Evolutionary conservation across 495 filamentous ascomycete species (phyloP).

Genomic region (Penicillium daleae): DNA sequence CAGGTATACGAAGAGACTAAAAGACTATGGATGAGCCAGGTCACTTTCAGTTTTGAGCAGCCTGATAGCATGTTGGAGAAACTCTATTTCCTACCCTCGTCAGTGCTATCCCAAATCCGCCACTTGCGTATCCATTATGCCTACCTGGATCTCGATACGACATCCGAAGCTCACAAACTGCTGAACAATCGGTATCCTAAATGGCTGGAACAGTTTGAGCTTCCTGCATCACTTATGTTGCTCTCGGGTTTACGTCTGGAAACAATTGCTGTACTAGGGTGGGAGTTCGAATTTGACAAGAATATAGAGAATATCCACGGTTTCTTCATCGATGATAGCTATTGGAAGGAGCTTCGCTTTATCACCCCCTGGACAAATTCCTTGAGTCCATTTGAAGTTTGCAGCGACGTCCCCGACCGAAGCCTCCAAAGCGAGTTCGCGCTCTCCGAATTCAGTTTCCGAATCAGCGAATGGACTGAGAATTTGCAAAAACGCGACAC

Average conservation of each 20-base stretch:
- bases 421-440: background rate
- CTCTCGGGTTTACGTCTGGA: background rate
- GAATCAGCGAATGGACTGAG: background rate
- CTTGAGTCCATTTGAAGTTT: background rate
- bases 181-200: background rate
- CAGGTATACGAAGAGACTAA: background rate
- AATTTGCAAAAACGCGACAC: background rate
- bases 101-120: background rate
- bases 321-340: background rate
- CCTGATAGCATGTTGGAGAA: background rate
- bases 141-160: background rate
- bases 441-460: background rate
- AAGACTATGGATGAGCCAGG: background rate
- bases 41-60: background rate
- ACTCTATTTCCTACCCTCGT: background rate
- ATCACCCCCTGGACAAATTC: background rate
- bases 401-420: background rate
- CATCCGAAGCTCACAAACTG: background rate
- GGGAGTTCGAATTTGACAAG: background rate
- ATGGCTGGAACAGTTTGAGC: background rate
- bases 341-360: background rate
- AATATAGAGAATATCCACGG: background rate
- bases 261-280: background rate
- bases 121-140: background rate
- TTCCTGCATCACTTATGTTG: background rate